Conservation (phyloP, 2,329 filamentous ascomycete genomes). For the Fusarium xylarioides region DNA sequence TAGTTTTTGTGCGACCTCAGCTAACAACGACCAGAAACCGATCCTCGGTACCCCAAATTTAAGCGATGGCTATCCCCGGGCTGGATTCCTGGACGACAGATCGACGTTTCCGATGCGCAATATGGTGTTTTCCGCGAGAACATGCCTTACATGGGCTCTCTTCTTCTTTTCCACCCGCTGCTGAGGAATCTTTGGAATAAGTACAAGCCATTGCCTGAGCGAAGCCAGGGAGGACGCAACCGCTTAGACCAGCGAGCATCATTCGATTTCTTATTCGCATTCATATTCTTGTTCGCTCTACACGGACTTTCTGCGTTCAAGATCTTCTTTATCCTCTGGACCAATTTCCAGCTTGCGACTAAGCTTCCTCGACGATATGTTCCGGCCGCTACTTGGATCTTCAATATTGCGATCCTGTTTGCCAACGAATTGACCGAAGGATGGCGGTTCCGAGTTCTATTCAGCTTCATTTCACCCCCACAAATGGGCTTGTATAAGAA, state of each 20-base stretch:
- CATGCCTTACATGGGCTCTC: constrained; percentile 78
- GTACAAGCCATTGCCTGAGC: constrained; percentile 52
- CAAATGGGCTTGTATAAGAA: constrained; percentile 44
- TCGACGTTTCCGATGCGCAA: constrained; percentile 90
- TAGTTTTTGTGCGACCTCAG: not conserved
- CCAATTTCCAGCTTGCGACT: constrained; percentile 85
- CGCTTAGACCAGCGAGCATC: constrained; percentile 75
- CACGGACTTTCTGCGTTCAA: constrained; percentile 90
- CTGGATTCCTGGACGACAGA: constrained; percentile 92
- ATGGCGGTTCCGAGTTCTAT: constrained; percentile 75
- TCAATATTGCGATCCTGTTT: constrained; percentile 87
- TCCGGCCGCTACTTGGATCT: constrained; percentile 83
- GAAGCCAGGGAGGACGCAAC: constrained; percentile 58
- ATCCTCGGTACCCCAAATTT: constrained; percentile 83
- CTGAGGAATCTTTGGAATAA: constrained; percentile 76
- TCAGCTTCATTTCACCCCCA: constrained; percentile 57
- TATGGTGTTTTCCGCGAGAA: constrained; percentile 88
- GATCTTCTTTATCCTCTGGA: constrained; percentile 78
- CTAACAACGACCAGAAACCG: constrained; percentile 66
- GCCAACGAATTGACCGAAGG: constrained; percentile 86
- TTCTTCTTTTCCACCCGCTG: constrained; percentile 82
- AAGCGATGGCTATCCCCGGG: constrained; percentile 76
- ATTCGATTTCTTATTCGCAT: constrained; percentile 85
- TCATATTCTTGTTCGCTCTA: constrained; percentile 79
- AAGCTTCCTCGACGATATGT: constrained; percentile 74